Evolutionary conservation across 179 eudicot species (phyloP).

Genomic region (Beta corolliflora): DNA sequence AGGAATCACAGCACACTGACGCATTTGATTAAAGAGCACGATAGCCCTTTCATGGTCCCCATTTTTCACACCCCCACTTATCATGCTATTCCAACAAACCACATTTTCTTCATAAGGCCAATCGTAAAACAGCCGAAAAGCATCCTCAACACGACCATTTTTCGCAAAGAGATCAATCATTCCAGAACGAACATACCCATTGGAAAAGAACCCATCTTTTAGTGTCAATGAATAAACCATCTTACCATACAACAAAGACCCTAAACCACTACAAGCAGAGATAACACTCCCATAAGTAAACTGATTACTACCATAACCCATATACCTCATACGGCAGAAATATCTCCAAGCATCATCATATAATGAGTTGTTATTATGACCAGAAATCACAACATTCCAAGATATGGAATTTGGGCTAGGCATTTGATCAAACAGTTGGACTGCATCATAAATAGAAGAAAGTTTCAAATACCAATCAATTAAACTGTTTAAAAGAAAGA

Average conservation of each 20-base stretch:
- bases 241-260: conserved; percentile 47
- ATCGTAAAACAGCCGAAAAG: conserved; percentile 65
- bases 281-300: conserved; percentile 70
- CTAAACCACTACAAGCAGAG: conserved; percentile 62
- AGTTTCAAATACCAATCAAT: conserved; percentile 46
- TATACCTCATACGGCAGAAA: conserved; percentile 59
- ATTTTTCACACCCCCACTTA: conserved; percentile 65
- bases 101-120: conserved; percentile 65
- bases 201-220: conserved; percentile 70
- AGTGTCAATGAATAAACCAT: conserved; percentile 56
- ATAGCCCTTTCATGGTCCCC: conserved; percentile 53
- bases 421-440: conserved; percentile 65
- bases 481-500: conserved; percentile 47
- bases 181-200: conserved; percentile 71
- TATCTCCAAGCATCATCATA: conserved; percentile 59
- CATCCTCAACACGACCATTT: conserved; percentile 51
- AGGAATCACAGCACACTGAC: conserved; percentile 39
- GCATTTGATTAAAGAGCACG: conserved; percentile 59
- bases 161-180: conserved; percentile 67
- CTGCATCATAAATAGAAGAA: conserved; percentile 47
- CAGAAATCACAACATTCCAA: conserved; percentile 74
- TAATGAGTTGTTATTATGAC: conserved; percentile 45
- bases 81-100: conserved; percentile 85
- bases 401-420: conserved; percentile 47
- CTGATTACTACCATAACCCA: conserved; percentile 54